phyloP scores from a whole-genome alignment of 2,329 filamentous ascomycete species.

The Hymenoscyphus occultus region DNA sequence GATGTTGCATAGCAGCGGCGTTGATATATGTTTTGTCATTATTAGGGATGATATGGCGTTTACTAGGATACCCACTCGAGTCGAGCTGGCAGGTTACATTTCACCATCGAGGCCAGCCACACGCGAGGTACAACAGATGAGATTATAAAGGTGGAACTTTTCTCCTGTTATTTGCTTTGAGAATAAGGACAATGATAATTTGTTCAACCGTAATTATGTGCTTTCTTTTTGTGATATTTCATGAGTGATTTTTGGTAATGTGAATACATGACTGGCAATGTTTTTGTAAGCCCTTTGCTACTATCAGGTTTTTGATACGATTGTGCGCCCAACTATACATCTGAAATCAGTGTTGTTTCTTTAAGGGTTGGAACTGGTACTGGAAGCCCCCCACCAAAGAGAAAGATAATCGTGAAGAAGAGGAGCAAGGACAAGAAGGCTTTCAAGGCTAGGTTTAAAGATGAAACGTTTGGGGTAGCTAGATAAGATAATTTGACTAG shows the following conservation, averaged over 20 bases:
- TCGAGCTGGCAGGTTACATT: slow-evolving; percentile 8
- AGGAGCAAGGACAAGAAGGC: too few species aligned
- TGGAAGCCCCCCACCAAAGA: too few species aligned
- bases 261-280: not conserved
- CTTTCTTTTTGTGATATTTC: not conserved
- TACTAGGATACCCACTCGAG: slow-evolving; percentile 10
- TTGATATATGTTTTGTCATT: slow-evolving; percentile 9
- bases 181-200: not conserved
- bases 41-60: slow-evolving; percentile 5
- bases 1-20: slow-evolving; percentile 11
- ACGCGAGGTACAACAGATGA: not conserved
- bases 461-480: too few species aligned
- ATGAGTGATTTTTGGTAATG: not conserved
- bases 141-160: not conserved
- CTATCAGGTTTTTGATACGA: too few species aligned
- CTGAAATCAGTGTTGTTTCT: too few species aligned
- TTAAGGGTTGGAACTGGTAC: too few species aligned
- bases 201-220: not conserved
- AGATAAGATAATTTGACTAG: too few species aligned
- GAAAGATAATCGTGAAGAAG: too few species aligned
- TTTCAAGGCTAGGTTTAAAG: too few species aligned
- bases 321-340: too few species aligned
- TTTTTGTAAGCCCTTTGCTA: not conserved
- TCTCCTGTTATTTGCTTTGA: not conserved
- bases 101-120: not conserved